Evolutionary conservation across 2,329 filamentous ascomycete genomes (phyloP).

Genomic region (Claviceps pusilla): DNA sequence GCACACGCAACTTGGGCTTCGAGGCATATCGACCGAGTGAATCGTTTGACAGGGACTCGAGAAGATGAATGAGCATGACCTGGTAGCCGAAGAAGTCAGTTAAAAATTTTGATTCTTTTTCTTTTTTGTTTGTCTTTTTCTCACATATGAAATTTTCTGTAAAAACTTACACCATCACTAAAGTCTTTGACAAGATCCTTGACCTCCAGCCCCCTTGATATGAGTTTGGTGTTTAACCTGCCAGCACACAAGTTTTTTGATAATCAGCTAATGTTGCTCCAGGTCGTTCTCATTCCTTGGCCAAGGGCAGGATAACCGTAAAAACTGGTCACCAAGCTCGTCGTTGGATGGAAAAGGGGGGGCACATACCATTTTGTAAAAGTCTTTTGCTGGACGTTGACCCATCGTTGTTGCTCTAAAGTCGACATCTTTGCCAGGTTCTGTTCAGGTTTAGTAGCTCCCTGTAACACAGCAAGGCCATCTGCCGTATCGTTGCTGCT

Average conservation of each 20-base stretch:
- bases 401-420: slow-evolving; percentile 51
- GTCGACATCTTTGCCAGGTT: slow-evolving; percentile 45
- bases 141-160: too few relatives aligned
- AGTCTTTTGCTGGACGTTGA: slow-evolving; percentile 89
- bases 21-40: slow-evolving; percentile 93
- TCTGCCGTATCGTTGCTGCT: slow-evolving; percentile 20
- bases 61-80: slow-evolving; percentile 90
- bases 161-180: slow-evolving; percentile 71
- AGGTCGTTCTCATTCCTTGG: neutral
- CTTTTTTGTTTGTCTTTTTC: too few relatives aligned
- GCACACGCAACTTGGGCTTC: slow-evolving; percentile 88
- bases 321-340: neutral
- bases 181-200: slow-evolving; percentile 80
- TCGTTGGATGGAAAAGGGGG: neutral
- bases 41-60: slow-evolving; percentile 89
- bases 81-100: slow-evolving; percentile 20
- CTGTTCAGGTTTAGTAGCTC: slow-evolving; percentile 36
- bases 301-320: neutral
- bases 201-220: slow-evolving; percentile 61
- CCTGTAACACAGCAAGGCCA: slow-evolving; percentile 30
- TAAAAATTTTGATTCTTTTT: neutral
- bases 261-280: slow-evolving; percentile 4
- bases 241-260: neutral
- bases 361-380: slow-evolving; percentile 73
- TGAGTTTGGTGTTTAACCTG: slow-evolving; percentile 93